Percentiles rank a stretch among this genome's conserved stretches.
phyloP scores from a whole-genome alignment of 208 protist genomes.

The Trypanosoma lewisi region DNA sequence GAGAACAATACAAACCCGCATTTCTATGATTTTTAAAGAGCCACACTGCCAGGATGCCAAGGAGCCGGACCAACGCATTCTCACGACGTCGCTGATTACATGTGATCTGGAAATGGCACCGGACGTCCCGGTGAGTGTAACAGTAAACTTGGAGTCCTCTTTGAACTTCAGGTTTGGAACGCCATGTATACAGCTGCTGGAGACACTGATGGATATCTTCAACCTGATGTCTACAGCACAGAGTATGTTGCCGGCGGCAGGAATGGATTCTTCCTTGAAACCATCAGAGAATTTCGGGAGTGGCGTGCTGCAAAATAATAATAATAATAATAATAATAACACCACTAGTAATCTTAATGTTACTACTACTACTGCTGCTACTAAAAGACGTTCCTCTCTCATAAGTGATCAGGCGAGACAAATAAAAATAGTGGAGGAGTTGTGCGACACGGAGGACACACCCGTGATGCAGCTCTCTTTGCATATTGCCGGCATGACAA shows the following conservation, averaged over 20 bases:
- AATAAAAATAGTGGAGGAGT: conserved; percentile 15
- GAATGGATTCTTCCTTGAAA: no score
- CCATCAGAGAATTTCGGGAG: no score
- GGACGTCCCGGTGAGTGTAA: conserved; percentile 37
- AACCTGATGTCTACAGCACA: conserved; percentile 55
- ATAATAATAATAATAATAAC: no score
- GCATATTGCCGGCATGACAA: conserved; percentile 45
- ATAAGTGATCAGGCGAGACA: conserved; percentile 10
- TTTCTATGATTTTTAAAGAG: conserved; percentile 48
- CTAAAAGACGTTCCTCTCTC: no score
- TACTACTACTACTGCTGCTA: no score
- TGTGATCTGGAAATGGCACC: conserved; percentile 39
- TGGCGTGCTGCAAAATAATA: no score
- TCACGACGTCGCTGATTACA: conserved; percentile 37
- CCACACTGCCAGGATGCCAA: conserved; percentile 44
- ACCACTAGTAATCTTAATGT: no score
- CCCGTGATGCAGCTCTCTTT: conserved; percentile 64
- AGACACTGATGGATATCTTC: conserved; percentile 75
- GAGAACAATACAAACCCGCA: conserved; percentile 39
- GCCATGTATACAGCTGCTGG: conserved; percentile 72
- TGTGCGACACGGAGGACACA: conserved; percentile 26
- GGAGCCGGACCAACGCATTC: conserved; percentile 43
- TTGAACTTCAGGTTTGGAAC: conserved; percentile 63
- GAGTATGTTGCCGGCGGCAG: conserved; percentile 8
- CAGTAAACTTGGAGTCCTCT: conserved; percentile 32